These are phyloP conservation scores for Durotheca rogersii DNA, from an alignment of 495 filamentous ascomycete species.

Conservation along the genomic window DNA sequence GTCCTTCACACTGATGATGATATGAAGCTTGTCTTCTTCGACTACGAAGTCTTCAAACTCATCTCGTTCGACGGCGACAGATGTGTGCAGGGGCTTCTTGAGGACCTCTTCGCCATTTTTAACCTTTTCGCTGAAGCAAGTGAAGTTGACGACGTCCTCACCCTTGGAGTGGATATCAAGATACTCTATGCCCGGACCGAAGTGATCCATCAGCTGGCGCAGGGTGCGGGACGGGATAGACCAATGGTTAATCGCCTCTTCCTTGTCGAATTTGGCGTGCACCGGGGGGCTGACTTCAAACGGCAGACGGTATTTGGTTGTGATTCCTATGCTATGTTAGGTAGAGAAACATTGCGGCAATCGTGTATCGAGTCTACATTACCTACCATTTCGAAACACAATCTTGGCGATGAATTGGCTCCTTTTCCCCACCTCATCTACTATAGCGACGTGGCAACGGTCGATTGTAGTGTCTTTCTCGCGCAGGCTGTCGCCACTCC, in stretches of 20 bases:
- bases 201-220: conserved; percentile 86
- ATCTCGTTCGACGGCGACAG: conserved; percentile 77
- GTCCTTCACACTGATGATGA: conserved; percentile 90
- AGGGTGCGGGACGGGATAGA: conserved; percentile 70
- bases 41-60: conserved; percentile 85
- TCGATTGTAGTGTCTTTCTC: conserved; percentile 76
- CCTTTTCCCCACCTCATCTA: conserved; percentile 70
- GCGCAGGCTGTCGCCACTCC: conserved; percentile 39
- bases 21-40: conserved; percentile 73
- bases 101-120: conserved; percentile 86
- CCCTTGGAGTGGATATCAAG: conserved; percentile 79
- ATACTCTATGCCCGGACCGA: conserved; percentile 85
- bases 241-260: conserved; percentile 73
- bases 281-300: conserved; percentile 81
- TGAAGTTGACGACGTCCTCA: conserved; percentile 65
- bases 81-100: conserved; percentile 91
- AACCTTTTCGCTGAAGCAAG: conserved; percentile 92
- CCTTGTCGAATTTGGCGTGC: conserved; percentile 82
- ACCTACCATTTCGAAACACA: conserved; percentile 77
- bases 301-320: conserved; percentile 87
- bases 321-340: conserved; percentile 60
- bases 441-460: conserved; percentile 79
- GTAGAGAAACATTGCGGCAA: not conserved
- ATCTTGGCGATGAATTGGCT: conserved; percentile 82
- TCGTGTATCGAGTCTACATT: conserved; percentile 3